These are phyloP conservation scores for Lachnellula suecica DNA, from an alignment of 2,329 filamentous ascomycete species.

Conservation along the genomic window DNA sequence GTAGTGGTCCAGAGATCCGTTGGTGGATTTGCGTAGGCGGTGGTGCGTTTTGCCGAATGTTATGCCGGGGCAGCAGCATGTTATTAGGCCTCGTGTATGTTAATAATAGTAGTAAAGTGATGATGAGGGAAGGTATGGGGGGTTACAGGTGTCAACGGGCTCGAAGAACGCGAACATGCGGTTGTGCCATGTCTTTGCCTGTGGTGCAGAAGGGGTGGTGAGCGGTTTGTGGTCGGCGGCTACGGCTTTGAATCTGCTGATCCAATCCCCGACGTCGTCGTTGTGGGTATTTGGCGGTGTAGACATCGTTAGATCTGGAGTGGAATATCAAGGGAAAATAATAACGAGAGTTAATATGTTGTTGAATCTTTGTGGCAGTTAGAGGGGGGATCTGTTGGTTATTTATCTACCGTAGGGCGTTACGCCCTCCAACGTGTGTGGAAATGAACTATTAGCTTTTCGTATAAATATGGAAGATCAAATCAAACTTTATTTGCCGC, in stretches of 20 bases:
- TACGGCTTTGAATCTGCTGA: conserved; percentile 6
- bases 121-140: not conserved
- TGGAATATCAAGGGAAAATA: too few species aligned
- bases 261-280: too few species aligned
- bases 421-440: too few species aligned
- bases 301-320: too few species aligned
- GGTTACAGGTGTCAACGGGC: conserved; percentile 25
- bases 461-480: too few species aligned
- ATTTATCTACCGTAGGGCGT: too few species aligned
- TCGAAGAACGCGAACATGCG: conserved; percentile 25
- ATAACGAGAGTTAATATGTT: too few species aligned
- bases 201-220: conserved; percentile 7
- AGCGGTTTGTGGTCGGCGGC: conserved; percentile 2
- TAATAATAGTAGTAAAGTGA: not conserved
- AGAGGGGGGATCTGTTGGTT: too few species aligned
- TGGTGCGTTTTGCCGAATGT: conserved; percentile 38
- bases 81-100: conserved; percentile 30
- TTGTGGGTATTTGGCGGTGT: too few species aligned
- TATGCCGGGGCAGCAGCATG: conserved; percentile 36
- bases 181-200: conserved; percentile 14
- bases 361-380: too few species aligned
- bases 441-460: too few species aligned
- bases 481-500: too few species aligned
- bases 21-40: conserved; percentile 31
- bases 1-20: conserved; percentile 34